Evolutionary conservation across 129 eudicot species (phyloP), one percentile per base, ranked within the genome.

Genomic region (Flaveria linearis): DNA sequence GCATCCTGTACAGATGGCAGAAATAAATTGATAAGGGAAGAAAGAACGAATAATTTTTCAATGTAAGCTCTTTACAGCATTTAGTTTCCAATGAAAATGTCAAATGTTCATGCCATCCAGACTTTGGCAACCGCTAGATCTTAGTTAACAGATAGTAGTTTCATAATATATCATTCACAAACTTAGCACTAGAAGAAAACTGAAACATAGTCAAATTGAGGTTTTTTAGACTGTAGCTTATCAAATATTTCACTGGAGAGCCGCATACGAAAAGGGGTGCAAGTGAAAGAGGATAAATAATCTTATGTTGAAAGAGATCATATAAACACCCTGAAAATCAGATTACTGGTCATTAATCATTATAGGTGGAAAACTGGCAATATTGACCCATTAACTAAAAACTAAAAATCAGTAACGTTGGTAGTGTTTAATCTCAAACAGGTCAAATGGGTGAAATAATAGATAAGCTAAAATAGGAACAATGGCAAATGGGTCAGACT

Each of bases 1-100:
- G 70, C 28, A 77, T 73, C 87, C 96, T 90, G 83, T 22, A 49
- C 13, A 84, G 28, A 10, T 51, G 46, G 68, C 7, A 26, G 10
- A 45, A 56, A 62, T 77, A 17, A 43, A 45, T 72, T 28, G 73
- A 43, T 39, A 74, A 16, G 22, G 17, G 20, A 12, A 39, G 30
- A 67, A 76, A 52, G 16, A 51, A 28, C n/a, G 39, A 13, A 50
- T 76, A 33, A 66, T 11, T 55, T 65, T 75, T 23, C 36, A 14
- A 66, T 18, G 65, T 30, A 42, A 60, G 46, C 43, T 39, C 26
- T 26, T 58, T 33, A 72, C 10, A 72, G 51, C 18, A 36, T 49
- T 55, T 17, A 10, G 18, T 63, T 76, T 50, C 7, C 16, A 20
- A 30, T 18, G 16, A 66, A 50, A 52, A 33, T 16, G 47, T 16